Conservation (phyloP, 2,329 filamentous ascomycete genomes). For the Alternaria novae-zelandiae region DNA sequence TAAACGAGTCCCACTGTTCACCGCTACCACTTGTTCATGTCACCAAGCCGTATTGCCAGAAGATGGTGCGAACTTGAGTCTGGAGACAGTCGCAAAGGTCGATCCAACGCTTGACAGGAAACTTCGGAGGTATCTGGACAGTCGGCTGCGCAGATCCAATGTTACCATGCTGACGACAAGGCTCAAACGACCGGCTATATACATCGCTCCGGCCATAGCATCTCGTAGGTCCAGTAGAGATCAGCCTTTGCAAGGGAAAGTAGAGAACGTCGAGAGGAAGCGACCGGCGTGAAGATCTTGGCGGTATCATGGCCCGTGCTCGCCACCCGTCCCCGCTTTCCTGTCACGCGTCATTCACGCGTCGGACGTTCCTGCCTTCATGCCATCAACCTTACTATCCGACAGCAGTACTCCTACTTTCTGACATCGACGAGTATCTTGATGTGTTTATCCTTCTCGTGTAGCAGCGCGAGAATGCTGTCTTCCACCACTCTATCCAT, state of each 20-base stretch:
- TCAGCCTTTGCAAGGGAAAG: neutral
- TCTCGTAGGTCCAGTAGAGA: neutral
- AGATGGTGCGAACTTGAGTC: neutral
- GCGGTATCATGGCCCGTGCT: neutral
- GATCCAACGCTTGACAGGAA: neutral
- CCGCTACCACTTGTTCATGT: neutral
- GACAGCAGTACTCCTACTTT: neutral
- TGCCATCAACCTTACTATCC: neutral
- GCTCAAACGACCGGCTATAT: neutral
- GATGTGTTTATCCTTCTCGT: neutral
- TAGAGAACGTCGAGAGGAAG: neutral
- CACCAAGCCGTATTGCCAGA: neutral
- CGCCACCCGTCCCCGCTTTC: neutral
- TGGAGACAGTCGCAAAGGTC: neutral
- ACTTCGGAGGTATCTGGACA: neutral
- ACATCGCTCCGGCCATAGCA: neutral
- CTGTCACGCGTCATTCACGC: neutral
- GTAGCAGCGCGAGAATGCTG: neutral
- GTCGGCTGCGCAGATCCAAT: neutral
- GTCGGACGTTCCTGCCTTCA: neutral
- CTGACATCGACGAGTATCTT: neutral
- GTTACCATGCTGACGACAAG: neutral
- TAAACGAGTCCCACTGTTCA: neutral
- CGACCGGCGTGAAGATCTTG: neutral
- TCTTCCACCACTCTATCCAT: neutral